A percentile compares a stretch with the other conserved stretches of the same genome.
phyloP scores from a whole-genome alignment of 2,329 filamentous ascomycete genomes.

The Pestalotiopsis sp. region DNA sequence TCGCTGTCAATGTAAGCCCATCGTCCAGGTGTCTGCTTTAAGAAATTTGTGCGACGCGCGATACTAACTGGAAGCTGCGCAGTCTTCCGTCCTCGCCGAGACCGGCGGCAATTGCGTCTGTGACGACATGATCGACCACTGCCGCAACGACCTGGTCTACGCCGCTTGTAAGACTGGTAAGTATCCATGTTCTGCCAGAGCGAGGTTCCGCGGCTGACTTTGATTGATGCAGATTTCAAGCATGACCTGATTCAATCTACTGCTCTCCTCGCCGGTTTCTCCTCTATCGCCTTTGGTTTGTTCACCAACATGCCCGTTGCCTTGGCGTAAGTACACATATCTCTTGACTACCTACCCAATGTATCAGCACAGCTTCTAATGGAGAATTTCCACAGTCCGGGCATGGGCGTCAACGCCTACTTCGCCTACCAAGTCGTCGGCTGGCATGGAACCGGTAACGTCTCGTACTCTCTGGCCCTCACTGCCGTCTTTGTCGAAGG shows the following conservation, averaged over 20 bases:
- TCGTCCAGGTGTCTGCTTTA: neutral
- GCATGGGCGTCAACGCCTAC: conserved; percentile 71
- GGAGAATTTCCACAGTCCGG: conserved; percentile 47
- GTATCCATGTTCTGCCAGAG: neutral
- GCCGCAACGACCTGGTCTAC: conserved; percentile 49
- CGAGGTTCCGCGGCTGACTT: conserved; percentile 4
- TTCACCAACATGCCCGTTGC: conserved; percentile 81
- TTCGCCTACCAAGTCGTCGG: conserved; percentile 71
- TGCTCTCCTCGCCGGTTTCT: conserved; percentile 75
- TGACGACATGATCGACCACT: conserved; percentile 42
- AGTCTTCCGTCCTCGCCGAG: conserved; percentile 74
- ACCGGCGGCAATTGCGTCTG: conserved; percentile 80
- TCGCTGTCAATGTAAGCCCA: conserved; percentile 65
- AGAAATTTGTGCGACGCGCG: neutral
- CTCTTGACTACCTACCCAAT: neutral
- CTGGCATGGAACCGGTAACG: conserved; percentile 56
- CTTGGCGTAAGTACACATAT: conserved; percentile 60
- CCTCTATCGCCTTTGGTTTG: conserved; percentile 77
- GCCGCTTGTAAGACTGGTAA: conserved; percentile 17
- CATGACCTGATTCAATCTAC: conserved; percentile 83
- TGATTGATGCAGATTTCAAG: conserved; percentile 56
- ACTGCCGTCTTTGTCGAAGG: conserved; percentile 68
- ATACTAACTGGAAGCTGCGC: conserved; percentile 21
- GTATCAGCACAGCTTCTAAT: neutral
- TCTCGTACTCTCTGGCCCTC: conserved; percentile 63